Percentiles rank a stretch among this genome's conserved stretches.
Conservation (phyloP, 176 grass and related monocot species). For the barley (Hordeum vulgare) region MorexV3_pseudomolecules_assembly NC_058520.1:322825662-322826161, state of each 20-base stretch:
- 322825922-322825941: slow-evolving; percentile 6
- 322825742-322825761: slow-evolving; percentile 23
- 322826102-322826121: background rate
- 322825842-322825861: background rate
- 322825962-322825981: slow-evolving; percentile 21
- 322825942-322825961: background rate
- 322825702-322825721: slow-evolving; percentile 9
- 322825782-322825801: slow-evolving; percentile 14
- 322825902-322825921: background rate
- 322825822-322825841: background rate
- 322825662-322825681: slow-evolving; percentile 22
- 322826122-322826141: background rate
- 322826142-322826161: background rate
- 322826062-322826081: slow-evolving; percentile 4
- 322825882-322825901: slow-evolving; percentile 15
- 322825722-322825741: slow-evolving; percentile 28
- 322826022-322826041: background rate
- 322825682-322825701: slow-evolving; percentile 15
- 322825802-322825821: background rate
- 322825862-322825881: background rate
- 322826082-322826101: slow-evolving; percentile 45
- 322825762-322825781: background rate
- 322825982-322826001: slow-evolving; percentile 3
- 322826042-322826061: slow-evolving; percentile 6
- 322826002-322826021: slow-evolving; percentile 32